Base-by-base conservation (phyloP, 306 rosid genomes). In the Adenanthera pavonina region DNA sequence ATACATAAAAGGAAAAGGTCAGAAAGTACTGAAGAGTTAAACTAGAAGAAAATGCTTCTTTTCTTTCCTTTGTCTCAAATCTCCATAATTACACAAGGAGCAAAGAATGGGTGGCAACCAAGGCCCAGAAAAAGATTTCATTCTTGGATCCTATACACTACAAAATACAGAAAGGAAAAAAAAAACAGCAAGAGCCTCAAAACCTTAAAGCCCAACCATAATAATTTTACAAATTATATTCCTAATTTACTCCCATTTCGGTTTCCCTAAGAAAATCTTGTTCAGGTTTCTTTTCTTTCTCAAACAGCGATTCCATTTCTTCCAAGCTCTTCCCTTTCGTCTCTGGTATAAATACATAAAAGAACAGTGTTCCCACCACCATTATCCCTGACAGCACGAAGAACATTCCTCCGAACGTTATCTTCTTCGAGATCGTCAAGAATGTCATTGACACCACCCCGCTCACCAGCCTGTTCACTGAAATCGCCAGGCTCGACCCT, bases 371-470 rank as follows among this genome's bases (percentile, higher is more conserved):
- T 5, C 87, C 94, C 81, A 84, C 85, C 14, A 65, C 84, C 94
- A 88, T 94, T 13, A 90, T 71, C 69, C 92, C 97, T 1, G 89
- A 89, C 19, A 91, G 76, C 16, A 79, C 75, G 19, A 85, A 92
- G 69, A 94, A 91, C 82, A 78, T 77, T 0, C 94, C 91, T 0
- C 87, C 92, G 10, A 94, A 94, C 16, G 93, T 70, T 13, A 94
- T 89, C 86, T 87, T 85, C 69, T 81, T 78, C 0, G 91, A 86
- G 46, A 92, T 78, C 48, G 83, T 88, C 59, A 92, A 71, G 79
- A 92, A 92, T 13, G 95, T 84, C 94, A 92, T 89, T 3, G 97
- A 84, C 72, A 91, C 91, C 75, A 91, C 74, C 17, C 97, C 97
- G 36, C 95, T 90, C 36, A 90, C 92, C 74, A 92, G 76, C 71